Percentiles rank a stretch among this genome's conserved stretches.
These are phyloP conservation scores for Tetratostichococcus sp. DNA, from an alignment of 139 green algal genomes.

Conservation along the genomic window DNA sequence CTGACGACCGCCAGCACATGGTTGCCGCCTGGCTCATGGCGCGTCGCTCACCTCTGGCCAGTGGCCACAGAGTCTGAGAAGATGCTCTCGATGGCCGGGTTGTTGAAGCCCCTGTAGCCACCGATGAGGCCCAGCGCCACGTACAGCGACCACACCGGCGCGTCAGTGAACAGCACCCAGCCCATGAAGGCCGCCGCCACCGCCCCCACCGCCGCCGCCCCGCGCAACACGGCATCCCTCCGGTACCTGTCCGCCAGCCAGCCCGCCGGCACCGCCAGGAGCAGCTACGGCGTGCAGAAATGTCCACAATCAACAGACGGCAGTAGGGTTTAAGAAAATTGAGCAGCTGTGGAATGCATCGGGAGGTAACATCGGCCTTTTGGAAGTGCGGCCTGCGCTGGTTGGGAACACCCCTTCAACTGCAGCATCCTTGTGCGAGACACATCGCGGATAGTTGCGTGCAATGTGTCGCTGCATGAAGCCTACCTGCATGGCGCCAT, in stretches of 20 bases:
- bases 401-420: too few relatives aligned
- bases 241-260: slow-evolving; percentile 25
- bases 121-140: slow-evolving; percentile 14
- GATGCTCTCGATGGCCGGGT: slow-evolving; percentile 17
- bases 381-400: too few relatives aligned
- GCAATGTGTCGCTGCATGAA: neutral
- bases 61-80: slow-evolving; percentile 31
- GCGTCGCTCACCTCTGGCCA: slow-evolving; percentile 20
- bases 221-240: slow-evolving; percentile 27
- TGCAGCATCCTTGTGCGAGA: too few relatives aligned
- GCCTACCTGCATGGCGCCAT: slow-evolving; percentile 30
- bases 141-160: neutral
- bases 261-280: slow-evolving; percentile 31
- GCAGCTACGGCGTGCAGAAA: slow-evolving; percentile 17
- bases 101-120: slow-evolving; percentile 21
- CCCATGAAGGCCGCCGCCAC: neutral
- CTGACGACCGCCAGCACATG: too few relatives aligned
- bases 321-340: too few relatives aligned
- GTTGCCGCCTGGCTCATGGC: too few relatives aligned
- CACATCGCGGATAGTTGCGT: too few relatives aligned
- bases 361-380: too few relatives aligned
- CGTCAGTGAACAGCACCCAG: neutral
- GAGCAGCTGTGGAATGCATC: too few relatives aligned
- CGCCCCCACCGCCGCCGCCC: slow-evolving; percentile 17
- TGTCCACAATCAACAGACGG: too few relatives aligned